Percentiles rank a stretch among this genome's conserved stretches.
Conservation (phyloP, 805 yeast species). For the Grigorovia humatica region DNA sequence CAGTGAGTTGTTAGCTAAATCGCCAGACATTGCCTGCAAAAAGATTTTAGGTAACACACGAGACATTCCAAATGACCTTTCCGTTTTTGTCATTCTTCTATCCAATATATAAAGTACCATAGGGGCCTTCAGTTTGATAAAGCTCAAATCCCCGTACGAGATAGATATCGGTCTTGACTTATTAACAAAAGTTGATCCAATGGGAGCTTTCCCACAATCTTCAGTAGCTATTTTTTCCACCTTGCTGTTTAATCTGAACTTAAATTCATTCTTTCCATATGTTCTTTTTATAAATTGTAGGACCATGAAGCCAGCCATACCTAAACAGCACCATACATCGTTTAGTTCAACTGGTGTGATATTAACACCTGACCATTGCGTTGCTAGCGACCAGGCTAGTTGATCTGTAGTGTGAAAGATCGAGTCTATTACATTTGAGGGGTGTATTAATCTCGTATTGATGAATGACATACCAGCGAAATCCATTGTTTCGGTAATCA, state of each 20-base stretch:
- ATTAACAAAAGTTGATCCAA: constrained; percentile 50
- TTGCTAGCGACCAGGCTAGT: constrained; percentile 60
- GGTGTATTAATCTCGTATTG: constrained; percentile 59
- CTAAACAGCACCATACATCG: constrained; percentile 84
- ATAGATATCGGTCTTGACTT: constrained; percentile 25
- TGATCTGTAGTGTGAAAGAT: constrained; percentile 57
- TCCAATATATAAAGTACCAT: constrained; percentile 76
- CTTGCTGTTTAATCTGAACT: constrained; percentile 54
- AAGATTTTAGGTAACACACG: constrained; percentile 87
- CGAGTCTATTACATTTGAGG: constrained; percentile 69
- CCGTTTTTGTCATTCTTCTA: constrained; percentile 90
- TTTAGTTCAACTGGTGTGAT: constrained; percentile 70
- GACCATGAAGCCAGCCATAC: constrained; percentile 78
- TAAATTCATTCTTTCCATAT: constrained; percentile 77
- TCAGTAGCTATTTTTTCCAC: constrained; percentile 58
- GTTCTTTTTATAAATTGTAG: constrained; percentile 54
- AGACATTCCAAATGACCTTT: constrained; percentile 82
- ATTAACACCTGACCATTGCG: constrained; percentile 90
- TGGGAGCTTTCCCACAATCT: constrained; percentile 72
- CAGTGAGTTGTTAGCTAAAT: constrained; percentile 63
- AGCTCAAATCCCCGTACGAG: constrained; percentile 42
- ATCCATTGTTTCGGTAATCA: constrained; percentile 40
- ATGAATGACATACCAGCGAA: constrained; percentile 50
- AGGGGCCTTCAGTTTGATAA: constrained; percentile 74
- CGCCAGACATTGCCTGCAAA: constrained; percentile 93